Base-by-base conservation (phyloP, 1,284 basidiomycete genomes). In the Takashimella koratensis region DNA sequence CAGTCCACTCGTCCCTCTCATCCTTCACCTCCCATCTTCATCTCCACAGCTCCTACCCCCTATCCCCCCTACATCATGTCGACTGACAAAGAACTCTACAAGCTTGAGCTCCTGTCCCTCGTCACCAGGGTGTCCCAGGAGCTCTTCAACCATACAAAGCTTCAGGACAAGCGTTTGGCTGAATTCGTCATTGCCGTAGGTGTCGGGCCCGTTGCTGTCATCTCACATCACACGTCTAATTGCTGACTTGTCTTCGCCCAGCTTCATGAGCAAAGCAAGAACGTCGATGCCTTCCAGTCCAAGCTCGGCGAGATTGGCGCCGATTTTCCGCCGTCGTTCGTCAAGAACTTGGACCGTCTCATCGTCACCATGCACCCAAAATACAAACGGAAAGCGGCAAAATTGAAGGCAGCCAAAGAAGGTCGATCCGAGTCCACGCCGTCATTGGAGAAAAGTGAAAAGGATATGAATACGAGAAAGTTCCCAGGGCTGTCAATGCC, bases 351-450 rank as follows among this genome's bases (percentile, higher is more conserved):
- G 46, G 95, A 98, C 78, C 87, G 96, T 25, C 83, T 98, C 56
- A 91, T 99, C 64, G 83, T 95, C 49, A 89, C 84, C 57, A 84
- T 98, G 81, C 96, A 99, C 68, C 96, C 95, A 0, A 97, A 94
- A 67, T 88, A 98, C 80, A 96, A 93, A 80, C 88, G 90, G 76
- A 84, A 81, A 67, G 64, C 75, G 59, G 70, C 78, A 19, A 82
- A 82, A 53, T 64, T 65, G 46, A 70, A 75, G 59, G 63, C 67
- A 16, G 30, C 30, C 10, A 36, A 36, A 36, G 30, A 36, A 36
- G 30, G 30, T 36, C 30, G 16, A 36, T 36, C 30, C 8, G 30
- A 36, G 8, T 36, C 30, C 8, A 8, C 30, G 10, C 16, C 30
- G 30, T 36, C 30, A 8, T 16, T 36, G 16, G 30, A 36, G 30